Conservation (phyloP, 176 grass and related monocot species). For the Saccharum spontaneum region DNA sequence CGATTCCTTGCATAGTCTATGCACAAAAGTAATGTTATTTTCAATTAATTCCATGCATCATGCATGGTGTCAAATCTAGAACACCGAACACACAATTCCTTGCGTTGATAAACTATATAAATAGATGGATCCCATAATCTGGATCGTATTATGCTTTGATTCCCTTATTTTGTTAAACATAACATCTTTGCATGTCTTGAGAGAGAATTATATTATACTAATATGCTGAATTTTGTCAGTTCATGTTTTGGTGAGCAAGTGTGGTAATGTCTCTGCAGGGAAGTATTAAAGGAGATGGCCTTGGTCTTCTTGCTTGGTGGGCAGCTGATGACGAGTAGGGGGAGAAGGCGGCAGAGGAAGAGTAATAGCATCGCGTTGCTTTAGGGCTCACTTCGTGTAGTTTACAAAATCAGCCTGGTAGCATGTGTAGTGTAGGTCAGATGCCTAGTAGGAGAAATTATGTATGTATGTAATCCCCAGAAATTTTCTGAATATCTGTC, state of each 20-base stretch:
- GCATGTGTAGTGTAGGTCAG: not conserved
- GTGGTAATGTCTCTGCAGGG: constrained; percentile 50
- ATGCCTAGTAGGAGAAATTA: not conserved
- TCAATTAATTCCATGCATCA: too few relatives aligned
- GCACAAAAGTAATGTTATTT: too few relatives aligned
- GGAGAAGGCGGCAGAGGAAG: not conserved
- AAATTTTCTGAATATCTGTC: not conserved
- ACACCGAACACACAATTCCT: not conserved
- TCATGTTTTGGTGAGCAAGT: not conserved
- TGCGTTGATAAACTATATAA: not conserved
- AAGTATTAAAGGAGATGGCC: constrained; percentile 82
- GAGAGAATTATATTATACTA: not conserved
- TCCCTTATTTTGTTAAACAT: not conserved
- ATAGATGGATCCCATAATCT: not conserved
- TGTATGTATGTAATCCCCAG: not conserved
- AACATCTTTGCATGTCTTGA: constrained; percentile 1
- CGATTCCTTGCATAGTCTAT: too few relatives aligned
- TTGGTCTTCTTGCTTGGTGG: constrained; percentile 91
- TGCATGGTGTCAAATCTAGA: not conserved
- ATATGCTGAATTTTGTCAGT: not conserved
- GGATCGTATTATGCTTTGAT: not conserved
- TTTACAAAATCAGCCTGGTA: constrained; percentile 20
- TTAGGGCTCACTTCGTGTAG: not conserved
- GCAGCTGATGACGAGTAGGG: constrained; percentile 36
- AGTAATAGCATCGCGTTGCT: constrained; percentile 35